phyloP scores from a whole-genome alignment of 352 stramenopile species.

The Phytophthora nicotianae region DNA sequence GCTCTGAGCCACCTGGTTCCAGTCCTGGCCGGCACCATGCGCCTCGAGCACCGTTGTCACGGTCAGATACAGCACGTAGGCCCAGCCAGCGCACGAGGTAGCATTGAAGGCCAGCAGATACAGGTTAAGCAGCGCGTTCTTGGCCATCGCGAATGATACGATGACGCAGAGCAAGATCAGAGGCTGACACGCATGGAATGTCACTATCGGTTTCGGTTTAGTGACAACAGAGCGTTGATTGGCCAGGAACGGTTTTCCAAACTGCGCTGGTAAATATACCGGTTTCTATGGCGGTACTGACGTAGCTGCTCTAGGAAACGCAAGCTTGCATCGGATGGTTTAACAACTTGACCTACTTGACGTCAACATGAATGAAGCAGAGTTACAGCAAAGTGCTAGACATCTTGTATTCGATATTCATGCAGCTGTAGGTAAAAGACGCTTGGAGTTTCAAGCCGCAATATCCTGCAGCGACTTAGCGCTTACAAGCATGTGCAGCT shows the following conservation, averaged over 20 bases:
- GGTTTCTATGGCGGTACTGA: constrained; percentile 10
- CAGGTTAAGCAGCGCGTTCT: constrained; percentile 68
- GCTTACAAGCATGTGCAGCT: constrained; percentile 19
- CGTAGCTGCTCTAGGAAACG: constrained; percentile 4
- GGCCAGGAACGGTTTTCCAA: constrained; percentile 11
- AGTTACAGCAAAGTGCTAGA: constrained; percentile 20
- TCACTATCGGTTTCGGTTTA: constrained; percentile 4
- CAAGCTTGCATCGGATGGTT: constrained; percentile 2
- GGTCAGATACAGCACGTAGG: constrained; percentile 74
- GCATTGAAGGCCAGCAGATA: constrained; percentile 83
- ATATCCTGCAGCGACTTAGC: constrained; percentile 5
- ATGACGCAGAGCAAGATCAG: constrained; percentile 28
- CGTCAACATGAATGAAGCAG: constrained; percentile 7
- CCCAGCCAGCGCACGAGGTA: constrained; percentile 70
- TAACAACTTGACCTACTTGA: constrained; percentile 6
- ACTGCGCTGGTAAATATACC: constrained; percentile 1
- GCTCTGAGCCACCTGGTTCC: constrained; percentile 45
- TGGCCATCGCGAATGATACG: constrained; percentile 53
- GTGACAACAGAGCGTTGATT: constrained; percentile 16
- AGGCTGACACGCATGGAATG: constrained; percentile 16
- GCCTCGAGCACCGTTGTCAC: constrained; percentile 50
- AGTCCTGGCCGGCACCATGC: constrained; percentile 57
- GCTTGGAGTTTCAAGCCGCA: background rate
- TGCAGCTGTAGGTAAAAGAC: constrained; percentile 23
- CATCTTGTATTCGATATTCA: constrained; percentile 31